Base-by-base conservation (phyloP, 2,329 filamentous ascomycete genomes). In the Leptodontidium sp. region DNA sequence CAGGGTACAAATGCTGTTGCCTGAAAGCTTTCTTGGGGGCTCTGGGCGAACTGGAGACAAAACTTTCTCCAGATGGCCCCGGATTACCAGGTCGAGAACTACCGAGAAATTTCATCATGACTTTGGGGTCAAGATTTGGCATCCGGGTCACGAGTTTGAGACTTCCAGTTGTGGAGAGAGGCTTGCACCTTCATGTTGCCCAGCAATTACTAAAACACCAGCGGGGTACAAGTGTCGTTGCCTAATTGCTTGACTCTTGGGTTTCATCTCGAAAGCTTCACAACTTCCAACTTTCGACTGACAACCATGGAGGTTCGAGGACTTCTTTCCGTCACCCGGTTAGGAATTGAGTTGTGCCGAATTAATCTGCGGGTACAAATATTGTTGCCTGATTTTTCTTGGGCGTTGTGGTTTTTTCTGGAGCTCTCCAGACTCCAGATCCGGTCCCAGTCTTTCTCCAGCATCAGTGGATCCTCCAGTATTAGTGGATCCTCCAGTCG, bases 1-100 rank as follows among this genome's bases (percentile, higher is more conserved):
- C 52, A 55, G 52, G 52, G 52, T 55, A 55, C 52, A 55, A 55
- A 55, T 35, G 52, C 52, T 55, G 52, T 55, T 55, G 52, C 52
- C 52, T 55, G 52, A n/a, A 55, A 12, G 7, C 15, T 55, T 35
- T 55, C 52, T 55, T 55, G 52, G 26, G 29, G 52, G 14, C 35
- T 26, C 24, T 15, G 52, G 26, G 24, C 26, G n/a, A 35, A 8
- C 29, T 55, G 52, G 52, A 55, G 29, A 35, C 14, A 26, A 35
- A 55, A 29, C 52, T 35, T 55, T 55, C 52, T 53, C 50, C 50
- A 53, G 50, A 53, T 24, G 29, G 7, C 14, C 12, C 52, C 29
- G 29, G 52, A 55, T 55, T 35, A 11, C 52, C 14, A 55, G 52
- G 29, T 55, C 29, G 14, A 26, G 52, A 26, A 32, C 15, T 35